These are phyloP conservation scores for Suillus americanus DNA, from an alignment of 768 basidiomycete species.

Conservation along the genomic window DNA sequence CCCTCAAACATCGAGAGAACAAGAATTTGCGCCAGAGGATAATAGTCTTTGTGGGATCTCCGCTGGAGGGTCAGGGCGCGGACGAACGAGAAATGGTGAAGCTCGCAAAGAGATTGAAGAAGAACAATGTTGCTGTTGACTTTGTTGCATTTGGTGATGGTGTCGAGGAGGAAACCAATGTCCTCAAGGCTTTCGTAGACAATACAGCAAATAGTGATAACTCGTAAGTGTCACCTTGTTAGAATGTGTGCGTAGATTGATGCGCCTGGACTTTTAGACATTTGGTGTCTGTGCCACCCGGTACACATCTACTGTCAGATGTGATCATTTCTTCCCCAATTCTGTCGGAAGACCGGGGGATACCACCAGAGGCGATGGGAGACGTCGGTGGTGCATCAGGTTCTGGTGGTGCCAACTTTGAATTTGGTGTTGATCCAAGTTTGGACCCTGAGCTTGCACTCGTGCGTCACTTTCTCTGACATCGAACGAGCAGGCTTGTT, in stretches of 20 bases:
- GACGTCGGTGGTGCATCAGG: conserved; percentile 47
- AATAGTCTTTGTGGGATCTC: conserved; percentile 91
- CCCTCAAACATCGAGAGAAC: conserved; percentile 96
- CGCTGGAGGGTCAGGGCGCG: conserved; percentile 66
- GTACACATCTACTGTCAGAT: conserved; percentile 82
- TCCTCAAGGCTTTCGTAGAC: conserved; percentile 82
- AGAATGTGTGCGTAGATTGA: conserved; percentile 2
- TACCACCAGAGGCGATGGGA: conserved; percentile 61
- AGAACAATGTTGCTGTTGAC: conserved; percentile 98
- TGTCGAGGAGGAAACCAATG: conserved; percentile 71
- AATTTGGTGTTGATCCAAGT: conserved; percentile 92
- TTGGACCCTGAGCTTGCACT: conserved; percentile 96
- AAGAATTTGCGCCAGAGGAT: conserved; percentile 97
- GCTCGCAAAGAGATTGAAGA: conserved; percentile 96
- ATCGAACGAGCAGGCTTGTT: conserved; percentile 1
- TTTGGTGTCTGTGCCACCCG: conserved; percentile 75
- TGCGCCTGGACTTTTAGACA: conserved; percentile 51
- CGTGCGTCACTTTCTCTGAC: conserved; percentile 47
- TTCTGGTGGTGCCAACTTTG: conserved; percentile 58
- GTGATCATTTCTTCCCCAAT: conserved; percentile 77
- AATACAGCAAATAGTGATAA: conserved; percentile 81
- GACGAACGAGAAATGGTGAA: conserved; percentile 81
- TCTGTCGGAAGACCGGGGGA: conserved; percentile 75
- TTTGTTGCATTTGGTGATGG: conserved; percentile 89
- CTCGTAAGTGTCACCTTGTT: conserved; percentile 54